phyloP scores from a whole-genome alignment of 2,329 filamentous ascomycete species.

The Claviceps capensis region DNA sequence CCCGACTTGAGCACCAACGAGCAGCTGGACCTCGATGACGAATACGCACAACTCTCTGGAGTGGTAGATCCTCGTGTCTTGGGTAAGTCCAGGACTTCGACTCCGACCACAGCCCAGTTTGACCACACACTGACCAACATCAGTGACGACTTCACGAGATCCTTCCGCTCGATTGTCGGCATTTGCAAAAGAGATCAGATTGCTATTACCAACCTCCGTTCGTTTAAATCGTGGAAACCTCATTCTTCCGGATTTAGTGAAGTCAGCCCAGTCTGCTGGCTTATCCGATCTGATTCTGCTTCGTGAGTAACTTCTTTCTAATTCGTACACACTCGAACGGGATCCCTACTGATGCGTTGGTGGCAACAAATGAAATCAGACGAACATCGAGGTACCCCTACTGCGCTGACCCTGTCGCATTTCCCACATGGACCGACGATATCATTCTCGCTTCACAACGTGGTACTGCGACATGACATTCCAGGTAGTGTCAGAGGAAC shows the following conservation, averaged over 20 bases:
- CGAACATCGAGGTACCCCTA: conserved; percentile 86
- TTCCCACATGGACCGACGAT: conserved; percentile 71
- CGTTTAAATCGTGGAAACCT: conserved; percentile 85
- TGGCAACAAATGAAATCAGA: neutral
- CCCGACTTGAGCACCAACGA: conserved; percentile 54
- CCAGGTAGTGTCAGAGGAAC: conserved; percentile 77
- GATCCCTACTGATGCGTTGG: too few species aligned
- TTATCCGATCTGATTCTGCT: conserved; percentile 76
- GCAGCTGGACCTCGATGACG: conserved; percentile 66
- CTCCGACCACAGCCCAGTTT: neutral
- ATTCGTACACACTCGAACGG: neutral
- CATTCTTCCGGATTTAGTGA: conserved; percentile 72
- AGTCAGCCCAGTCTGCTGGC: conserved; percentile 65
- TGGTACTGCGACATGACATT: conserved; percentile 84
- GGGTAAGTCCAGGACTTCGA: conserved; percentile 45
- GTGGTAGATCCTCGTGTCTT: conserved; percentile 80
- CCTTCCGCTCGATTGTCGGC: conserved; percentile 73
- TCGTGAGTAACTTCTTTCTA: conserved; percentile 18
- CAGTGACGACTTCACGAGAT: conserved; percentile 82
- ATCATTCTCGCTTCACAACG: conserved; percentile 83
- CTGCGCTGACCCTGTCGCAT: conserved; percentile 75
- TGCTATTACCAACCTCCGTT: conserved; percentile 73
- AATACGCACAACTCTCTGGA: conserved; percentile 84
- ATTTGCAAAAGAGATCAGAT: conserved; percentile 83
- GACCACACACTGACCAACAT: neutral